A percentile compares a stretch with the other conserved stretches of the same genome.
Conservation (phyloP, 345 rosid genomes). For the Gossypium sturtianum region DNA sequence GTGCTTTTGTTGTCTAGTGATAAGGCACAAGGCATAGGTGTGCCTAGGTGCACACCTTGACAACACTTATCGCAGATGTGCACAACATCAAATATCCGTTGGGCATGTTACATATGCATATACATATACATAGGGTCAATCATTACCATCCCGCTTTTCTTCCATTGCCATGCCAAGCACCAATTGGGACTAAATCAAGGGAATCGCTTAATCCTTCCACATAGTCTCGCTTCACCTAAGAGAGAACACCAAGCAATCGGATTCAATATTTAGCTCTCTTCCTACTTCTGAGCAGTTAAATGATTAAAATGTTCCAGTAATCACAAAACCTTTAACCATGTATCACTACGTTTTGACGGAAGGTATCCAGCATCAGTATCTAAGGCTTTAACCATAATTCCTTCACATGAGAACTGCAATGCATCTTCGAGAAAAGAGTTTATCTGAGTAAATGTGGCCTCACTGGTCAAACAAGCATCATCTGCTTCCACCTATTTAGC, state of each 20-base stretch:
- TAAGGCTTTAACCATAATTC: slow-evolving; percentile 74
- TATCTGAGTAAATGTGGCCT: slow-evolving; percentile 37
- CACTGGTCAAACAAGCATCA: slow-evolving; percentile 43
- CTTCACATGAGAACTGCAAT: slow-evolving; percentile 68
- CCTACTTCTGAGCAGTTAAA: not conserved
- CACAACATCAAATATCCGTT: no score
- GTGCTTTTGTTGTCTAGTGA: not conserved
- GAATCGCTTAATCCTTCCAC: slow-evolving; percentile 73
- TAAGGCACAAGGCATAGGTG: not conserved
- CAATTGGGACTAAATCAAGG: slow-evolving; percentile 89
- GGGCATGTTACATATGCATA: not conserved
- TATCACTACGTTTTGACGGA: slow-evolving; percentile 77
- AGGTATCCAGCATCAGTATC: slow-evolving; percentile 66
- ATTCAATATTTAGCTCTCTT: not conserved
- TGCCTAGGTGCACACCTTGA: not conserved
- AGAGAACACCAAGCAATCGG: slow-evolving; percentile 15
- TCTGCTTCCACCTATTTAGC: slow-evolving; percentile 49
- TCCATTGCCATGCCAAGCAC: slow-evolving; percentile 94
- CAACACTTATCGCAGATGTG: not conserved
- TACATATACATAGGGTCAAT: not conserved
- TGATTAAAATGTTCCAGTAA: not conserved
- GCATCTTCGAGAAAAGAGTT: slow-evolving; percentile 67
- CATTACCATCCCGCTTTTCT: slow-evolving; percentile 92
- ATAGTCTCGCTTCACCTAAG: slow-evolving; percentile 86
- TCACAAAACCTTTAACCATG: slow-evolving; percentile 78